Percentiles rank a stretch among this genome's conserved stretches.
Evolutionary conservation across 2,329 filamentous ascomycete genomes (phyloP).

Genomic region (Penicillium sp.): DNA sequence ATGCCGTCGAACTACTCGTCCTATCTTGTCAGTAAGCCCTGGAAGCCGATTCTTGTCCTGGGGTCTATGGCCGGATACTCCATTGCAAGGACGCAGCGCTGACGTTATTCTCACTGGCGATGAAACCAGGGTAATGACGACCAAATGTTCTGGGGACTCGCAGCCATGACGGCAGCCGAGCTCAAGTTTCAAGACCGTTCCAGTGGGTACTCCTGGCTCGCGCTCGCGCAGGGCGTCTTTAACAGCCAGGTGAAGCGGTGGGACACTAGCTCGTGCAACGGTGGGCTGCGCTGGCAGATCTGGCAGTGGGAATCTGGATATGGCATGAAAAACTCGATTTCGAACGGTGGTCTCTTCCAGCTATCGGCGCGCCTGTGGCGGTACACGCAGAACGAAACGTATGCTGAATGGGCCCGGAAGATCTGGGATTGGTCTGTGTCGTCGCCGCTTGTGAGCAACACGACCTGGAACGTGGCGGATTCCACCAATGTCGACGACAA

Average conservation of each 20-base stretch:
- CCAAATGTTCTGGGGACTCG: slow-evolving; percentile 7
- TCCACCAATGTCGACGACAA: slow-evolving; percentile 53
- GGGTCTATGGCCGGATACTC: too few relatives aligned
- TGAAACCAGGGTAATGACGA: slow-evolving; percentile 9
- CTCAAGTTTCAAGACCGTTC: slow-evolving; percentile 39
- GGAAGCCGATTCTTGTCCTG: too few relatives aligned
- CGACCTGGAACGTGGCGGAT: slow-evolving; percentile 62
- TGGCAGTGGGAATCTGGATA: slow-evolving; percentile 73
- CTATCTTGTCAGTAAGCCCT: slow-evolving; percentile 19
- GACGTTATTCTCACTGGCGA: too few relatives aligned
- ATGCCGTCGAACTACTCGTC: slow-evolving; percentile 59
- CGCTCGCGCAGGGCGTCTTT: slow-evolving; percentile 68
- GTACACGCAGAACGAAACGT: slow-evolving; percentile 61
- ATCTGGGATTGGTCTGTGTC: slow-evolving; percentile 60
- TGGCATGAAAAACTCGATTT: slow-evolving; percentile 77
- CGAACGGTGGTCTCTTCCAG: slow-evolving; percentile 78
- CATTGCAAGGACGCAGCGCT: too few relatives aligned
- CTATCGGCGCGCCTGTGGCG: slow-evolving; percentile 71
- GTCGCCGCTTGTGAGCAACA: slow-evolving; percentile 58
- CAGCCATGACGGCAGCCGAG: slow-evolving; percentile 6
- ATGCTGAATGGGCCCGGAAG: slow-evolving; percentile 60
- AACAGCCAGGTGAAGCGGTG: slow-evolving; percentile 67
- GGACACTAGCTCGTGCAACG: slow-evolving; percentile 64
- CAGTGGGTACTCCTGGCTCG: slow-evolving; percentile 39
- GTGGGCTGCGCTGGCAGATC: slow-evolving; percentile 79